phyloP scores from a whole-genome alignment of 2,329 filamentous ascomycete genomes.

The Dryadomyces quercivorus region DNA sequence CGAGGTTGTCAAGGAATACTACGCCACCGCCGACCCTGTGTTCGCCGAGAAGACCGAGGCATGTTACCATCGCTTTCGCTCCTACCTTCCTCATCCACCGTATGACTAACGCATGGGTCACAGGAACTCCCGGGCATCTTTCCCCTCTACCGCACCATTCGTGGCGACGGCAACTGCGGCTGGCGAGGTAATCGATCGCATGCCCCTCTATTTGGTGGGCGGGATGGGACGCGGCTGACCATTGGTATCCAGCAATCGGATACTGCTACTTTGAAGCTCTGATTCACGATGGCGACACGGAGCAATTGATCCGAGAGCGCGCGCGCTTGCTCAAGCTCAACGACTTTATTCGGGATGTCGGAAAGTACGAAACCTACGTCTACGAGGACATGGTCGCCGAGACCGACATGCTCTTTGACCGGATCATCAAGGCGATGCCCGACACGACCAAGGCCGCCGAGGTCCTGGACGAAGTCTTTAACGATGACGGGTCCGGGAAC shows the following conservation, averaged over 20 bases:
- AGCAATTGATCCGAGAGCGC: conserved; percentile 57
- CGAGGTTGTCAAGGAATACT: conserved; percentile 68
- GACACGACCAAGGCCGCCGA: conserved; percentile 43
- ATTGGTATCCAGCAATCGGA: conserved; percentile 55
- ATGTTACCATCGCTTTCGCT: conserved; percentile 21
- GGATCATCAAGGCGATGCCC: conserved; percentile 46
- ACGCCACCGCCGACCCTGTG: conserved; percentile 74
- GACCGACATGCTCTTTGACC: conserved; percentile 54
- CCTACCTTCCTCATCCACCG: not conserved
- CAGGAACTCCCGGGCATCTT: conserved; percentile 74
- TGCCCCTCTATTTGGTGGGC: not conserved
- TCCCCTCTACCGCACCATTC: conserved; percentile 74
- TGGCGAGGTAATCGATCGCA: conserved; percentile 65
- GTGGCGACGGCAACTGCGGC: conserved; percentile 91
- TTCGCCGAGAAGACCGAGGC: conserved; percentile 83
- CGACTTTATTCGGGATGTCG: conserved; percentile 56
- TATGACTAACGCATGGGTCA: not conserved
- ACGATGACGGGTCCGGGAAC: conserved; percentile 53
- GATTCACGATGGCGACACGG: conserved; percentile 51
- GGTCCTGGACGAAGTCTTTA: conserved; percentile 57
- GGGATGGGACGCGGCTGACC: too few species aligned
- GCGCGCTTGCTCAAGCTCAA: conserved; percentile 60
- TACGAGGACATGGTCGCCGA: conserved; percentile 78
- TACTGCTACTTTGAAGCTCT: conserved; percentile 90
- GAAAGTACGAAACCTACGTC: conserved; percentile 57